These are phyloP conservation scores for Agrostemma githago DNA, from an alignment of 148 eudicot species.

Conservation along the genomic window DNA sequence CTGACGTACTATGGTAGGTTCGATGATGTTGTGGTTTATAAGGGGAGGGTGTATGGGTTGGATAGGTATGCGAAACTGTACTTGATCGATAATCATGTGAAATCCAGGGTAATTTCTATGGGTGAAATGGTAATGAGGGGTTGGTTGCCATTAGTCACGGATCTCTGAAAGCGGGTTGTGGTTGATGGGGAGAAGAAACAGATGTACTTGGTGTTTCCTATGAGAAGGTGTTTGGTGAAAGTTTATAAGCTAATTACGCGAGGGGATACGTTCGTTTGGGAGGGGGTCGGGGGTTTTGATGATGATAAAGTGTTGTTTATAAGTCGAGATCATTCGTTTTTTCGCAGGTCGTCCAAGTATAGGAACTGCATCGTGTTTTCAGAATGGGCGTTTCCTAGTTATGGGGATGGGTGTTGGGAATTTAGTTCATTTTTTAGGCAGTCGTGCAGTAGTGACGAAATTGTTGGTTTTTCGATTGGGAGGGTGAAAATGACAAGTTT, in stretches of 20 bases:
- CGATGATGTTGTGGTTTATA: neutral
- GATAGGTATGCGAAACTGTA: neutral
- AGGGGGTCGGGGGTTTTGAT: neutral
- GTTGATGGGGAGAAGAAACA: neutral
- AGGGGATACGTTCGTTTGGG: neutral
- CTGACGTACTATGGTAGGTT: neutral
- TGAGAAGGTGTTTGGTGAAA: neutral
- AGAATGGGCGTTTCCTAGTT: neutral
- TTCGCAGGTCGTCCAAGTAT: neutral
- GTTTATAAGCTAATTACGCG: neutral
- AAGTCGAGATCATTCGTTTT: neutral
- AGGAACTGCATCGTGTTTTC: conserved; percentile 9
- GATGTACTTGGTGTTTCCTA: neutral
- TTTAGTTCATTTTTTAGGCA: neutral
- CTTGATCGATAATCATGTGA: too few relatives aligned
- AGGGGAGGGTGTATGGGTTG: neutral
- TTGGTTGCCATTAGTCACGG: neutral
- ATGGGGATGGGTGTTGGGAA: conserved; percentile 13
- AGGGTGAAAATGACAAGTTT: neutral
- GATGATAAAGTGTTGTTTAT: conserved; percentile 1
- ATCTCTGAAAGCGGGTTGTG: neutral
- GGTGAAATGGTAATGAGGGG: neutral
- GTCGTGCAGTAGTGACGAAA: neutral
- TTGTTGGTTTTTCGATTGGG: conserved; percentile 1
- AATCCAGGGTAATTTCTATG: neutral